These are phyloP conservation scores for Zygnema circumcarinatum DNA, from an alignment of 139 green algal species.

Conservation along the genomic window DNA sequence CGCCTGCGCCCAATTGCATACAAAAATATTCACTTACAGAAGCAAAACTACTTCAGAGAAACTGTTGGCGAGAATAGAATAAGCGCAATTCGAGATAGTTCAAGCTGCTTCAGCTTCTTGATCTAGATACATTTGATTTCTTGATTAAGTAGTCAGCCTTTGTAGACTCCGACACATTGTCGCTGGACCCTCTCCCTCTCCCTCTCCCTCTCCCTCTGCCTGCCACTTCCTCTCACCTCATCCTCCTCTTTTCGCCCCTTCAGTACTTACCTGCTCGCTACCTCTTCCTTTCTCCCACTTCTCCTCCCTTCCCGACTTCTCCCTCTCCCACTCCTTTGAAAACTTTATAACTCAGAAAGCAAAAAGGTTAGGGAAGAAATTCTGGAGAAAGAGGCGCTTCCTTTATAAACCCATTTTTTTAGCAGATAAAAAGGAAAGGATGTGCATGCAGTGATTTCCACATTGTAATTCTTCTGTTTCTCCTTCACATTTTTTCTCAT, in stretches of 20 bases:
- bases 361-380: no score
- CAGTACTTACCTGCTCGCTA: background rate
- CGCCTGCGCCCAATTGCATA: conserved; percentile 13
- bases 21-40: background rate
- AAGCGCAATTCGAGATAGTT: background rate
- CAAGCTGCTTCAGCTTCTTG: background rate
- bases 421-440: background rate
- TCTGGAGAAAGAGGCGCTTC: no score
- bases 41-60: background rate
- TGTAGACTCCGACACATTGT: background rate
- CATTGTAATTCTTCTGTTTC: no score
- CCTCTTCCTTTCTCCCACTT: background rate
- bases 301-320: no score
- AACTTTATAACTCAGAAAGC: no score
- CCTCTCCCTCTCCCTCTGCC: background rate
- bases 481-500: no score
- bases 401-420: no score
- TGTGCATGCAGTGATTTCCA: no score
- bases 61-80: background rate
- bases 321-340: no score
- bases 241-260: background rate
- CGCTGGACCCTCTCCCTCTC: background rate
- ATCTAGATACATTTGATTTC: background rate
- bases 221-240: background rate
- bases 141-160: background rate